These are phyloP conservation scores for Apophysomyces elegans DNA, from an alignment of 371 early-diverging fungal species.

Conservation along the genomic window DNA sequence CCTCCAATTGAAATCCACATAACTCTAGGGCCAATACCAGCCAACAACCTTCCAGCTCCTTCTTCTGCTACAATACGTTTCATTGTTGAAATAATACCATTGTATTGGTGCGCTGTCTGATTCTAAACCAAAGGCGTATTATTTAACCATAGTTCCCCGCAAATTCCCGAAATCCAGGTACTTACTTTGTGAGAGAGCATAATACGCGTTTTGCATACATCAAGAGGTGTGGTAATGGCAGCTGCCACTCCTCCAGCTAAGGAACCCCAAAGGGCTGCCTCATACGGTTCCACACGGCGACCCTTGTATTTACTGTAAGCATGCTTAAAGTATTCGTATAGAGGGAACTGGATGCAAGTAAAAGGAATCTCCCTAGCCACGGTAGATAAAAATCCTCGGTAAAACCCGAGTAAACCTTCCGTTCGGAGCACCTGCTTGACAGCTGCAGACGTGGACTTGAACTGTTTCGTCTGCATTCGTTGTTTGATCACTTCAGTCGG, in stretches of 20 bases:
- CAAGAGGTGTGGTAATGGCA: slow-evolving; percentile 90
- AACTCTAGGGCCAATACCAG: slow-evolving; percentile 91
- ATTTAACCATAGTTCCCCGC: not conserved
- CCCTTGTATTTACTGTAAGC: slow-evolving; percentile 50
- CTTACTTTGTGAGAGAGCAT: slow-evolving; percentile 79
- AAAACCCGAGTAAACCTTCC: slow-evolving; percentile 88
- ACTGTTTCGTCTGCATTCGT: slow-evolving; percentile 91
- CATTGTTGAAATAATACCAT: slow-evolving; percentile 75
- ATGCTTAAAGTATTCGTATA: slow-evolving; percentile 90
- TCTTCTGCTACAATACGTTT: slow-evolving; percentile 79
- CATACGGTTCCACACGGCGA: slow-evolving; percentile 69
- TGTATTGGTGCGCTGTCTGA: slow-evolving; percentile 53
- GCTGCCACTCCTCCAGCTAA: slow-evolving; percentile 93
- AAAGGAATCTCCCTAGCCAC: slow-evolving; percentile 94
- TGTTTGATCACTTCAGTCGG: slow-evolving; percentile 97
- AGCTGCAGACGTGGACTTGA: slow-evolving; percentile 62
- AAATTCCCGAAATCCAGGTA: no score
- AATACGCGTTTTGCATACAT: slow-evolving; percentile 91
- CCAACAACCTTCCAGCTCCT: slow-evolving; percentile 77
- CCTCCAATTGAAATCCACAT: slow-evolving; percentile 97
- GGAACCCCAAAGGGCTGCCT: slow-evolving; percentile 89
- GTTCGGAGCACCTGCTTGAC: slow-evolving; percentile 61
- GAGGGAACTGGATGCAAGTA: slow-evolving; percentile 94
- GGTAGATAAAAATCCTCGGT: slow-evolving; percentile 90
- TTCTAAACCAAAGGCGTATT: not conserved